Base-by-base conservation (phyloP, 352 stramenopile species). In the Phytophthora megakarya region DNA sequence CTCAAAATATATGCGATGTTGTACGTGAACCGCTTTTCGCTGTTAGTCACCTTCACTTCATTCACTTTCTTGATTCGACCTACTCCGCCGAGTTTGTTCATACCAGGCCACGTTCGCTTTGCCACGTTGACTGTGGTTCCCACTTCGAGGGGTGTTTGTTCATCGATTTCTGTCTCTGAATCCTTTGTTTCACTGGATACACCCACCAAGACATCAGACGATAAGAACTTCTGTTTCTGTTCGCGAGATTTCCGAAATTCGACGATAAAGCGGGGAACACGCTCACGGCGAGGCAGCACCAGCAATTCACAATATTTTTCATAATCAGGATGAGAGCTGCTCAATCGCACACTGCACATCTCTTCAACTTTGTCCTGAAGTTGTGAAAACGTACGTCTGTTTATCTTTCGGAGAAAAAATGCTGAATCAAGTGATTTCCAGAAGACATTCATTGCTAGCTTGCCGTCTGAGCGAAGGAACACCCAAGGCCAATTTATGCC, bases 381-480 rank as follows among this genome's bases (percentile, higher is more conserved):
- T 12, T 65, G 61, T 5, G 52, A 35, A 28, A 86, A 64, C 21
- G 61, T 67, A 32, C 67, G 69, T 52, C 73, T 78, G 52, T 65
- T 81, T 15, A 86, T 65, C 21, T 88, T 88, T 25, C 64, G 45
- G 5, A 75, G 40, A 39, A 89, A 93, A 55, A 90, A 92, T 0
- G 78, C 74, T 1, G 76, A 75, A 26, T 91, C 82, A 5, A 95
- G 70, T 11, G 84, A 87, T 25, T 78, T 74, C 86, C 86, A 95
- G 30, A 93, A 86, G 1, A 88, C 60, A n/a, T 90, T 90, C 84
- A 95, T 95, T 4, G 86, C 86, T 32, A 95, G 61, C 61, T 95
- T 95, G 37, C 81, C 86, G 26, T 95, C 86, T 10, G 84, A 93
- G 5, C 84, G 80, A 42, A 95, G 70, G 45, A 87, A 93, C 11